These are phyloP conservation scores for Graphilbum ipis-grandicollis DNA, from an alignment of 2,329 filamentous ascomycete genomes.

Conservation along the genomic window DNA sequence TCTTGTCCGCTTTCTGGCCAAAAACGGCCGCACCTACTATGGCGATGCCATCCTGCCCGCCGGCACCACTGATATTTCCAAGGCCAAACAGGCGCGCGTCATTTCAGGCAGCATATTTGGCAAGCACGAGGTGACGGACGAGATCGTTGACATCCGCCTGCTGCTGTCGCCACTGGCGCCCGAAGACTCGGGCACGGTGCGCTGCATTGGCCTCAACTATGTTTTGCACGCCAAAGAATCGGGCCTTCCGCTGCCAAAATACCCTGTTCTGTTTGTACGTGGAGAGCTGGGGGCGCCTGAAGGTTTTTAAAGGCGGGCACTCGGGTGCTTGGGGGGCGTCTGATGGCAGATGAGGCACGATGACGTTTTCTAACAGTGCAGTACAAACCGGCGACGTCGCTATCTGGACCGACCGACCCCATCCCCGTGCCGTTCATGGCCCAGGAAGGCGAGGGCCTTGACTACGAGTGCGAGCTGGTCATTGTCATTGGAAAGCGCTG, in stretches of 20 bases:
- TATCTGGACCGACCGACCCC: constrained; percentile 45
- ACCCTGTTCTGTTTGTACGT: constrained; percentile 52
- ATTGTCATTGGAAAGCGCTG: constrained; percentile 53
- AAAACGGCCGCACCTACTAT: constrained; percentile 52
- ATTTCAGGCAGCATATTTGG: constrained; percentile 51
- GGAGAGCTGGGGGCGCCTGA: neutral
- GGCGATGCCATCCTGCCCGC: constrained; percentile 54
- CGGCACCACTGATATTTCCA: constrained; percentile 41
- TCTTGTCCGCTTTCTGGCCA: constrained; percentile 56
- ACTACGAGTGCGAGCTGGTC: constrained; percentile 71
- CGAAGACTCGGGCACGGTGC: constrained; percentile 46
- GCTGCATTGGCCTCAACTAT: constrained; percentile 57
- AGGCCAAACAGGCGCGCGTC: constrained; percentile 41
- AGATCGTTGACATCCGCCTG: constrained; percentile 34
- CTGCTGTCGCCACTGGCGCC: constrained; percentile 48
- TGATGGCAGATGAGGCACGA: too few relatives aligned
- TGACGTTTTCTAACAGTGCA: constrained; percentile 9
- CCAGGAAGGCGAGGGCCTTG: constrained; percentile 47
- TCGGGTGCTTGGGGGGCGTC: too few relatives aligned
- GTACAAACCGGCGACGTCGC: constrained; percentile 52
- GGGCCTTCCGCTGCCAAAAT: constrained; percentile 50
- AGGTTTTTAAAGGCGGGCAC: too few relatives aligned
- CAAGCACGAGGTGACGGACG: constrained; percentile 43
- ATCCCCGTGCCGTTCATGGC: constrained; percentile 50
- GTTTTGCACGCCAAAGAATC: constrained; percentile 54